phyloP scores from a whole-genome alignment of 1,139 yeast species.

The Hansenula sp. region DNA sequence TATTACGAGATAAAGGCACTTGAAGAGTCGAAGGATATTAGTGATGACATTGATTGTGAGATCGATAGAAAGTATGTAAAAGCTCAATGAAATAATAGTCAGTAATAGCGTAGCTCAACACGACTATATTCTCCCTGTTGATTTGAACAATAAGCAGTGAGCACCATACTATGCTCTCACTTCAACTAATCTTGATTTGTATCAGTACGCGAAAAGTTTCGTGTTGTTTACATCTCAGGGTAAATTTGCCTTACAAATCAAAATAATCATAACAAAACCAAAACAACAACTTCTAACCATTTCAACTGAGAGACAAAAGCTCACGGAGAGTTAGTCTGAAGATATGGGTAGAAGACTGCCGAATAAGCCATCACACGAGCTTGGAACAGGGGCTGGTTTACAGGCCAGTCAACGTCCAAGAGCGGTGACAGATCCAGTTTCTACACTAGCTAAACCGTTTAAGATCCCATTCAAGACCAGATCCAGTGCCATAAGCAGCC shows the following conservation, averaged over 20 bases:
- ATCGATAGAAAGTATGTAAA: conserved; percentile 13
- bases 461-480: conserved; percentile 34
- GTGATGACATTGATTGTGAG: conserved; percentile 31
- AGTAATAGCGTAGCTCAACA: no score
- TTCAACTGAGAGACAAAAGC: no score
- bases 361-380: conserved; percentile 26
- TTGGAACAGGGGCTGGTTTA: conserved; percentile 37
- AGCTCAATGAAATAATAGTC: not conserved
- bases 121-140: no score
- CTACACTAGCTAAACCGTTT: conserved; percentile 40
- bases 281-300: not conserved
- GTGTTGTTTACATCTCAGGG: not conserved
- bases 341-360: conserved; percentile 22
- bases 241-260: not conserved
- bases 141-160: no score
- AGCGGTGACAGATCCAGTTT: conserved; percentile 28
- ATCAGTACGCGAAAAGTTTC: not conserved
- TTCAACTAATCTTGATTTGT: not conserved
- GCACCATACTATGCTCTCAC: no score
- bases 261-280: not conserved
- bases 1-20: conserved; percentile 34
- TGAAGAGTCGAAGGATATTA: conserved; percentile 23
- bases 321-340: not conserved
- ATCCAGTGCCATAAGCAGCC: conserved; percentile 17
- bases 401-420: conserved; percentile 28